Evolutionary conservation across 495 filamentous ascomycete species (phyloP), one percentile per base, ranked within the genome.

Genomic region (Beverwykella pulmonaria): DNA sequence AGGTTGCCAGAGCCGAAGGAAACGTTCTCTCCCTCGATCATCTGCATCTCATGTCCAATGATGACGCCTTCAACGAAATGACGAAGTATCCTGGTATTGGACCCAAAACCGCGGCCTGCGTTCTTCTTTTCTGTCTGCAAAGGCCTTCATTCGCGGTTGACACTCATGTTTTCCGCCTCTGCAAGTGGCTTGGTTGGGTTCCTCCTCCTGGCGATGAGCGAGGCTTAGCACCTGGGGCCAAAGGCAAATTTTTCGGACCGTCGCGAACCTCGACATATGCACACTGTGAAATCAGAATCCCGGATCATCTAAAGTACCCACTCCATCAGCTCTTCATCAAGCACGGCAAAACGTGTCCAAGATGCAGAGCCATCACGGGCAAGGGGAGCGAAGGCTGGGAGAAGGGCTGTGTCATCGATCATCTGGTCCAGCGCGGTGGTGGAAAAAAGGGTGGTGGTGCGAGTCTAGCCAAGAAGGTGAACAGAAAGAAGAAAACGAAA

Each of bases 91-190:
- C 89, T 2, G 94, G 93, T 2, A 90, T 98, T 63, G 94, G 93
- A 0, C 87, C 91, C 57, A 98, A 98, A 78, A 96, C 93, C 0
- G 90, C 93, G 2, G 88, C 91, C 8, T 98, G 94, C 59, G 81
- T 83, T 15, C 73, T 83, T 0, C 80, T 85, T 20, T 83, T 83
- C 70, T 82, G 79, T 50, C 77, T 84, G 20, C 74, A 83, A 26
- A 71, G 75, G 5, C 75, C 81, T 7, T 65, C 74, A 39, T 78
- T 85, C 58, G 81, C 80, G 2, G 67, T 78, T 19, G 76, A 79
- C 36, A 81, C 81, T 0, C 80, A 82, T 44, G 75, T 84, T 50
- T 78, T 83, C 64, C 86, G 91, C 20, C 84, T 96, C 60, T 87
- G 86, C 71, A 88, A 86, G 59, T 96, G 92, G 87, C 84, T 98